Evolutionary conservation across 805 yeast species (phyloP).

Genomic region (Kuraishia borneana): DNA sequence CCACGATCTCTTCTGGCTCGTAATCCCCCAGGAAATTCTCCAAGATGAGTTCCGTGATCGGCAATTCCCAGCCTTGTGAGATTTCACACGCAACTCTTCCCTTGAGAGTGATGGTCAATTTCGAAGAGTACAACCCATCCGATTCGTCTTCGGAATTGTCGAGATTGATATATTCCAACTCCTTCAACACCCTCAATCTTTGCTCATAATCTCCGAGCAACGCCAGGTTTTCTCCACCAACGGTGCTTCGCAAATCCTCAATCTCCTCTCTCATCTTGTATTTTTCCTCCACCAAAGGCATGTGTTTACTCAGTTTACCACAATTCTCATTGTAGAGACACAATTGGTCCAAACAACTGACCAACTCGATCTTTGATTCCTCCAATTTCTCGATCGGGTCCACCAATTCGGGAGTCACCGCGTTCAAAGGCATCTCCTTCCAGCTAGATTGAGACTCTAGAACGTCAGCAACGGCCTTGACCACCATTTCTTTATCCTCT

Average conservation of each 20-base stretch:
- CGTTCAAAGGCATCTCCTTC: too few relatives aligned
- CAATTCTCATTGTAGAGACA: slow-evolving; percentile 12
- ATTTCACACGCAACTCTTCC: slow-evolving; percentile 93
- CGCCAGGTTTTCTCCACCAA: slow-evolving; percentile 83
- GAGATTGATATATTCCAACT: slow-evolving; percentile 72
- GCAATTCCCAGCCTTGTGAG: slow-evolving; percentile 84
- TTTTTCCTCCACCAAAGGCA: slow-evolving; percentile 31
- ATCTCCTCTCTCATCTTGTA: slow-evolving; percentile 38
- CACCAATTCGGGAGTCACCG: slow-evolving; percentile 15
- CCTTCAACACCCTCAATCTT: slow-evolving; percentile 65
- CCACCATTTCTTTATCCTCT: too few relatives aligned
- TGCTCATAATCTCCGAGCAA: slow-evolving; percentile 90
- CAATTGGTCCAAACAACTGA: neutral
- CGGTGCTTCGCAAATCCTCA: slow-evolving; percentile 40
- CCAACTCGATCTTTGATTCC: neutral
- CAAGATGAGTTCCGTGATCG: slow-evolving; percentile 77
- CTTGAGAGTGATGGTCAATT: slow-evolving; percentile 65
- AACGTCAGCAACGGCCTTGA: too few relatives aligned
- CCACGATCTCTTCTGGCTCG: slow-evolving; percentile 96
- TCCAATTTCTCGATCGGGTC: slow-evolving; percentile 3
- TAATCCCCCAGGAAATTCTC: slow-evolving; percentile 90
- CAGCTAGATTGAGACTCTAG: too few relatives aligned
- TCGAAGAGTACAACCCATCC: neutral
- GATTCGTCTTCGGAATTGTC: slow-evolving; percentile 11
- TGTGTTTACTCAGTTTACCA: slow-evolving; percentile 33